Base-by-base conservation (phyloP, 768 basidiomycete species). In the Dioszegia aurantiaca region DNA sequence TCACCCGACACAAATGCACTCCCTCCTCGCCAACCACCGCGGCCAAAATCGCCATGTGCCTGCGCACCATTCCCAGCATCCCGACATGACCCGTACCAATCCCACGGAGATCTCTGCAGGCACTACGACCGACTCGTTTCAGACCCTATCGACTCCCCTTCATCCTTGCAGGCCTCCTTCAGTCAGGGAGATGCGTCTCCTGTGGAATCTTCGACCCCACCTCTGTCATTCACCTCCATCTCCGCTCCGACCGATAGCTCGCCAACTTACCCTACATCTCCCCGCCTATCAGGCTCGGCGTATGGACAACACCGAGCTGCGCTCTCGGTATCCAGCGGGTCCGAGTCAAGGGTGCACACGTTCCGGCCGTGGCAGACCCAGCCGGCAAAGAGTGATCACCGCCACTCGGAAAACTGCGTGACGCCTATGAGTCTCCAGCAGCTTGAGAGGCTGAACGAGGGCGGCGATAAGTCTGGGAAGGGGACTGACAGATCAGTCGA, bases 81-180 rank as follows among this genome's bases (percentile, higher is more conserved):
- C 9, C 36, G 37, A 28, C 51, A 53, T 16, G 51, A 53, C 33
- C 51, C 51, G 17, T 53, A 53, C 27, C 51, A 53, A 40, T 23
- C 23, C 37, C 51, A 53, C 27, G 51, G 51, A 16, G 51, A 53
- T 10, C 17, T 53, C 4, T 53, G 51, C 26, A n/a, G 36, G 39
- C 51, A 53, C 37, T 53, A 53, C 37, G 51, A 53, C 26, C 37
- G 37, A n/a, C 51, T 53, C 23, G 51, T 53, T 24, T 53, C 51
- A 5, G 51, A 53, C 26, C 10, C 27, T 8, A 16, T 31, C 46
- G 46, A 47, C 46, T 47, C 23, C 44, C 8, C 26, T 8, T 26
- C 46, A 31, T 33, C 33, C 33, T 33, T 6, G 8, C 8, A 33
- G n/a, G n/a, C 44, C 48, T 39, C 24, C 14, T 28, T 26, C 40